Evolutionary conservation across 2,329 filamentous ascomycete species (phyloP), one percentile per base, ranked within the genome.

Genomic region (Ceratocystis alfenasii): DNA sequence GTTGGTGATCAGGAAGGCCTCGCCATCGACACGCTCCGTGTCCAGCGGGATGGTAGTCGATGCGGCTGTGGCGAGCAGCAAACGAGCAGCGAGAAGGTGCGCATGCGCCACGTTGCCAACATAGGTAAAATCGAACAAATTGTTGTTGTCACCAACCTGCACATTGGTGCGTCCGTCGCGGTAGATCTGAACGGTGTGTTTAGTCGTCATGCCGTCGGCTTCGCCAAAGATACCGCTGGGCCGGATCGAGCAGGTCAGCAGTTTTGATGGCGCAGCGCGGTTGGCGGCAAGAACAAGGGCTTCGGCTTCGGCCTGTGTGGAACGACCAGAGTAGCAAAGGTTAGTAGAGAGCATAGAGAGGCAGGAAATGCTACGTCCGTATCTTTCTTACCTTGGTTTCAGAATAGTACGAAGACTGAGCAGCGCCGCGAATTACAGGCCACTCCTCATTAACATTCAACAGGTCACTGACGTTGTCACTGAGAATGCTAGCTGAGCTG

Each of bases 171-270:
- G 86, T 71, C 83, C 80, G 68, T 83, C 80, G 67, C 81, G 79
- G 73, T 87, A 88, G 71, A 89, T 84, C 69, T 85, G 82, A 72
- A 95, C 79, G 69, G 96, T 82, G 70, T 87, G 84, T 69, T 86
- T 83, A 44, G 93, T 84, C 15, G 87, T 76, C 73, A 91, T 87
- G 64, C 84, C 83, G 77, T 99, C 94, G 71, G 89, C 89, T 73
- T 94, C 90, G 71, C 93, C 93, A 72, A 96, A 90, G 74, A 97
- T 95, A 70, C 90, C 90, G 12, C 90, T 88, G 5, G 92, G 90
- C 17, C 94, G 89, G 69, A 97, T 82, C 36, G 91, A 81, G 72
- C 83, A 83, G n/a, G 91, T 95, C 8, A 89, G 79, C 75, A 95
- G 84, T 55, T 78, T 77, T 63, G 79, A 77, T 65, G 81, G 70